Conservation (phyloP, 2,329 filamentous ascomycete genomes). For the Fusarium annulatum region DNA sequence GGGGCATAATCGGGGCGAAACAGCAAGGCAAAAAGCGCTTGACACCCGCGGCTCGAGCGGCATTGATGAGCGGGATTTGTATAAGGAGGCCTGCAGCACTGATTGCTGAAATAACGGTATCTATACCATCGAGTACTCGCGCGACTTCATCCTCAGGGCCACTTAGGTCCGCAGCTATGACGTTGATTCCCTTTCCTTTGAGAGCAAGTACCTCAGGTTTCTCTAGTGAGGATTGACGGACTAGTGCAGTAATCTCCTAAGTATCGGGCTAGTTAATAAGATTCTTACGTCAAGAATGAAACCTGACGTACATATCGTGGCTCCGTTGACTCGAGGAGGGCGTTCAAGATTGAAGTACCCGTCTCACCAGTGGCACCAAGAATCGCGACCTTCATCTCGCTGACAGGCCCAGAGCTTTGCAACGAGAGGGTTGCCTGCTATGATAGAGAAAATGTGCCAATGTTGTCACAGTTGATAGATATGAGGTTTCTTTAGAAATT, state of each 20-base stretch:
- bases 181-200: no score
- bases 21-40: no score
- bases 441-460: neutral
- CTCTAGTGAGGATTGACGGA: neutral
- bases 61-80: no score
- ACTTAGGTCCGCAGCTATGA: no score
- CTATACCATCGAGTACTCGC: no score
- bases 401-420: neutral
- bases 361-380: neutral
- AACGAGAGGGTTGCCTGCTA: neutral
- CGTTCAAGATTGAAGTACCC: neutral
- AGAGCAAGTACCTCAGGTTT: no score
- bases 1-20: no score
- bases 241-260: neutral
- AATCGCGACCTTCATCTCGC: neutral
- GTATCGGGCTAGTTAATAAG: neutral
- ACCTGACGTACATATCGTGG: neutral
- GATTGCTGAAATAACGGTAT: no score
- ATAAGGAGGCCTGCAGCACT: no score
- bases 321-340: neutral
- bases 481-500: neutral
- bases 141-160: no score
- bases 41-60: no score
- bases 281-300: neutral
- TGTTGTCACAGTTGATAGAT: neutral